Base-by-base conservation (phyloP, 768 basidiomycete species). In the Suillus sp. region DNA sequence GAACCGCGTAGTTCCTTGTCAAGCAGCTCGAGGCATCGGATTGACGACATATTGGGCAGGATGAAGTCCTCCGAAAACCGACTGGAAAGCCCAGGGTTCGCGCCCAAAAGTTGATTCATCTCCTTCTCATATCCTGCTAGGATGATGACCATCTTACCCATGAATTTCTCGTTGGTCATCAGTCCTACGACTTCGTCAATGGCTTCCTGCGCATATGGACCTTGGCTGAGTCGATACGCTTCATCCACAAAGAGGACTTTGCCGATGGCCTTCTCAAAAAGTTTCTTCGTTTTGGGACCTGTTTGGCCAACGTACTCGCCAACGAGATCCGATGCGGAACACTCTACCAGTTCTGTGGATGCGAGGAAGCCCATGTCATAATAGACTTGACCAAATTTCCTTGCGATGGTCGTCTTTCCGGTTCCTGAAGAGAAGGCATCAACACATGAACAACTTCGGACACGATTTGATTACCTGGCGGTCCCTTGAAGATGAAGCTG, bases 241-340 rank as follows among this genome's bases (percentile, higher is more conserved):
- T 91, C 89, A 61, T 90, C 89, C 58, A 90, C 79, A 74, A 91
- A 90, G 1, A 90, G 78, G 4, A 91, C 88, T 47, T 82, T 81
- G 0, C 89, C 89, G 1, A 88, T 78, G 0, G 87, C 89, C 70
- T 84, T 86, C 57, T 88, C 85, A 48, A 91, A 83, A 1, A 85
- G 68, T 57, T 83, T 78, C 66, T 74, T 78, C 1, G 86, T 86
- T 71, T 89, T 89, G 0, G 88, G 88, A 1, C 89, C 90, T 1
- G 89, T 90, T 0, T 90, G 88, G 5, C 89, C 89, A 14, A 90
- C 83, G 57, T 85, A 90, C 68, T 89, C 79, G 3, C 85, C 90
- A 3, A 90, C 84, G 35, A 91, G 78, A 66, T 91, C 90, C 1
- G 88, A 81, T 0, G 87, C 88, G 0, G 89, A 89, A 70, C 87